Percentiles rank a stretch among this genome's conserved stretches.
phyloP scores from a whole-genome alignment of 345 rosid genomes.

The Euphorbia lathyris region DNA sequence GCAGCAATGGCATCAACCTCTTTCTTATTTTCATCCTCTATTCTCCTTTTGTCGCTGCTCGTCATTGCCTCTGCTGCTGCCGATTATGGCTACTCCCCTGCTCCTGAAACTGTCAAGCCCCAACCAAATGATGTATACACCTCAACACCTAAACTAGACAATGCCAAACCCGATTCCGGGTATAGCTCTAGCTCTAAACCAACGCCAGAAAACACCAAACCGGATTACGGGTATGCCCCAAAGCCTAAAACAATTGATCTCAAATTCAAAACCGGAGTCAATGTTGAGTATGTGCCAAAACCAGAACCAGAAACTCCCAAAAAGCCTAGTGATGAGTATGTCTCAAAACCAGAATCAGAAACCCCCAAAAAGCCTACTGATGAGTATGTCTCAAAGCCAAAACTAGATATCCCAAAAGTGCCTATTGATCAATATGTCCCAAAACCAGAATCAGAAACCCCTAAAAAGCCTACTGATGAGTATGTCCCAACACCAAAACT shows the following conservation, averaged over 20 bases:
- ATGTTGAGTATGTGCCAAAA: not conserved
- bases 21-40: constrained; percentile 12
- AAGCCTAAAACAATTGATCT: not conserved
- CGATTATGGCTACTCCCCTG: not conserved
- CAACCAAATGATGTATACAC: not conserved
- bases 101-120: not conserved
- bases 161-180: not conserved
- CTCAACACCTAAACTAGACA: not conserved
- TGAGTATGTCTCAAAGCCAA: not conserved
- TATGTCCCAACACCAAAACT: not conserved
- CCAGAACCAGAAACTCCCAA: not conserved
- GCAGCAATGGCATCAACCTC: constrained; percentile 14
- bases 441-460: not conserved
- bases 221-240: not conserved
- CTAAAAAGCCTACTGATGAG: not conserved
- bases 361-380: not conserved
- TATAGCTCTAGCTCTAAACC: not conserved
- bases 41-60: constrained; percentile 30
- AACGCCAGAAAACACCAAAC: not conserved
- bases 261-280: not conserved
- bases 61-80: constrained; percentile 11
- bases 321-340: not conserved
- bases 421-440: not conserved
- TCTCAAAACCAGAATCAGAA: not conserved
- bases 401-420: not conserved